Evolutionary conservation across 2,329 filamentous ascomycete genomes (phyloP).

Genomic region (Aspergillus piperis): DNA sequence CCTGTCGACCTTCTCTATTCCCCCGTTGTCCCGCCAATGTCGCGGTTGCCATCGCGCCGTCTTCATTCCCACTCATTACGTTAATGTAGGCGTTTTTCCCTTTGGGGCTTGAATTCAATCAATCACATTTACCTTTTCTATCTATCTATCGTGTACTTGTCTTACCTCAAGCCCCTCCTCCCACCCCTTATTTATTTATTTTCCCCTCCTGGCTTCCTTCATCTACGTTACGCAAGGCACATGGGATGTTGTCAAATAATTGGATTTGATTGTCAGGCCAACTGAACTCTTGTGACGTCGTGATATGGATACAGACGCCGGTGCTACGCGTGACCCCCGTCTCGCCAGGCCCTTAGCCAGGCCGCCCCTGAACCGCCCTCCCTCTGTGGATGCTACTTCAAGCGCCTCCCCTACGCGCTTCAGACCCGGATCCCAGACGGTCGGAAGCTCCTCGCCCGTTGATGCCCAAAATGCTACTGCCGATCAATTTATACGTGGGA

Average conservation of each 20-base stretch:
- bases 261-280: neutral
- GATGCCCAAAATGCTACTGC: constrained; percentile 2
- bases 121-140: neutral
- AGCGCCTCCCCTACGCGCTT: neutral
- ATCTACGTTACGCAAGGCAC: neutral
- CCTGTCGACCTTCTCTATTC: neutral
- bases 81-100: neutral
- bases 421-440: neutral
- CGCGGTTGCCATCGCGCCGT: neutral
- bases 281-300: constrained; percentile 1
- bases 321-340: constrained; percentile 26
- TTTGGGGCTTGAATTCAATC: neutral
- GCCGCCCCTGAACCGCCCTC: neutral
- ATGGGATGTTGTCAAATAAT: constrained; percentile 3
- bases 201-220: neutral
- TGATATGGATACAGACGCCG: constrained; percentile 18
- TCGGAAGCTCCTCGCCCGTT: neutral
- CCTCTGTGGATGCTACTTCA: neutral
- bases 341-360: constrained; percentile 14
- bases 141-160: neutral
- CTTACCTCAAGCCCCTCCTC: neutral
- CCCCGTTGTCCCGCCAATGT: neutral
- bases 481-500: constrained; percentile 45
- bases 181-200: neutral
- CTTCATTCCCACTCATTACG: neutral